Conservation (phyloP, 495 filamentous ascomycete genomes). For the Podospora comata region DNA sequence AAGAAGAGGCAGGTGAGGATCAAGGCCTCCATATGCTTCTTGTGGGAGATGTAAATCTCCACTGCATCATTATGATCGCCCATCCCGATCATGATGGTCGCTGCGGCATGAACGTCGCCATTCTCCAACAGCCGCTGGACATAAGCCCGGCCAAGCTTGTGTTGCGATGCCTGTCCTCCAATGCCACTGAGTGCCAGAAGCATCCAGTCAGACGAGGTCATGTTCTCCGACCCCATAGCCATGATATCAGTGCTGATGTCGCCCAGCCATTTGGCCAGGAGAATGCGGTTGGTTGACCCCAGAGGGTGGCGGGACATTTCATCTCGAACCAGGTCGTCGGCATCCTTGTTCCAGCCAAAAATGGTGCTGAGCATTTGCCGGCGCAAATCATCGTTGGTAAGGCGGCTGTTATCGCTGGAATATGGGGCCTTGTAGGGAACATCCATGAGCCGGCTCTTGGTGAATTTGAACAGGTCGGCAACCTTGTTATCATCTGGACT, state of each 20-base stretch:
- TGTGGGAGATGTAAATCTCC: slow-evolving; percentile 92
- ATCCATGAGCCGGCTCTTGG: slow-evolving; percentile 66
- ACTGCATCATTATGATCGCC: slow-evolving; percentile 93
- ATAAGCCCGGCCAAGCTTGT: slow-evolving; percentile 87
- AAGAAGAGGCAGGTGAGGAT: slow-evolving; percentile 73
- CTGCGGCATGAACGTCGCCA: slow-evolving; percentile 87
- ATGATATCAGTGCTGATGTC: slow-evolving; percentile 79
- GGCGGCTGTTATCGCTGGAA: slow-evolving; percentile 55
- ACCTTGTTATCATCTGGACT: slow-evolving; percentile 59
- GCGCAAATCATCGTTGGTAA: slow-evolving; percentile 82
- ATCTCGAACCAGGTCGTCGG: slow-evolving; percentile 77
- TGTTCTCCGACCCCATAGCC: slow-evolving; percentile 72
- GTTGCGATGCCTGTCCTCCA: slow-evolving; percentile 71
- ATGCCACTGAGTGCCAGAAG: slow-evolving; percentile 88
- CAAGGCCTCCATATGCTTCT: slow-evolving; percentile 86
- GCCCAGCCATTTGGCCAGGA: slow-evolving; percentile 88
- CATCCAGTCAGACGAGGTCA: slow-evolving; percentile 95
- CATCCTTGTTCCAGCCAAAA: slow-evolving; percentile 91
- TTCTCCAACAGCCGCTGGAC: slow-evolving; percentile 86
- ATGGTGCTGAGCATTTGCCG: slow-evolving; percentile 90
- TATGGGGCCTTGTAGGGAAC: slow-evolving; percentile 70
- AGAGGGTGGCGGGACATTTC: slow-evolving; percentile 73
- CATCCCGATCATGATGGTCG: slow-evolving; percentile 85
- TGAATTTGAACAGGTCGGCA: slow-evolving; percentile 68
- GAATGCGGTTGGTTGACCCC: slow-evolving; percentile 69